Base-by-base conservation (phyloP, 495 filamentous ascomycete genomes). In the Penicillium tannophilum region DNA sequence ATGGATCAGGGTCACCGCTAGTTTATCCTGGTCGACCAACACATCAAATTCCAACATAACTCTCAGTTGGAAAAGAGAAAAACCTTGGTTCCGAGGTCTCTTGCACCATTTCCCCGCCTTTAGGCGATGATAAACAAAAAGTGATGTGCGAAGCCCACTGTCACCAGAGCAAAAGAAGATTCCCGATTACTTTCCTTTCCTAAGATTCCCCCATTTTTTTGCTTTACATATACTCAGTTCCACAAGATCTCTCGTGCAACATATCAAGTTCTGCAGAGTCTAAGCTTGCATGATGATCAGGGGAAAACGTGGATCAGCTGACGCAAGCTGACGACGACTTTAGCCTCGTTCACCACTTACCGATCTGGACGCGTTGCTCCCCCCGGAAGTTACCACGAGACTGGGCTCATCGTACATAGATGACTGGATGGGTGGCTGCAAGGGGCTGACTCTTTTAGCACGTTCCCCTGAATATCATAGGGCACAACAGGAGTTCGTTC, bases 301-400 rank as follows among this genome's bases (percentile, higher is more conserved):
- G 55, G 55, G 60, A 55, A 36, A 41, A n/a, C 36, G 52, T 31
- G 48, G 60, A 55, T 63, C 50, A n/a, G 60, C 26, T 43, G 59
- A 61, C 54, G 59, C 53, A 42, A 8, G 55, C 59, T 62, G 60
- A 62, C 60, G 56, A 52, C 46, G 44, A 55, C 55, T 47, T 11
- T 49, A 11, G 24, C 24, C 20, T 44, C 56, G 19, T 20, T 52
- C 46, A 48, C 46, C 49, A 60, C 43, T 60, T 47, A 54, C 17
- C 23, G 43, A 31, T 23, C 36, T 52, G 10, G 42, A 56, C 14
- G 50, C 20, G 30, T 30, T 20, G n/a, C 19, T 24, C 28, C 7
- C n/a, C n/a, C 26, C 28, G 12, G 20, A 19, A 60, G 11, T 50
- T 57, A 50, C 49, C 49, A 57, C 14, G 16, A 58, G 17, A n/a